Evolutionary conservation across 2,329 filamentous ascomycete genomes (phyloP), one percentile per base, ranked within the genome.

Genomic region (Proliferodiscus dingleyae): DNA sequence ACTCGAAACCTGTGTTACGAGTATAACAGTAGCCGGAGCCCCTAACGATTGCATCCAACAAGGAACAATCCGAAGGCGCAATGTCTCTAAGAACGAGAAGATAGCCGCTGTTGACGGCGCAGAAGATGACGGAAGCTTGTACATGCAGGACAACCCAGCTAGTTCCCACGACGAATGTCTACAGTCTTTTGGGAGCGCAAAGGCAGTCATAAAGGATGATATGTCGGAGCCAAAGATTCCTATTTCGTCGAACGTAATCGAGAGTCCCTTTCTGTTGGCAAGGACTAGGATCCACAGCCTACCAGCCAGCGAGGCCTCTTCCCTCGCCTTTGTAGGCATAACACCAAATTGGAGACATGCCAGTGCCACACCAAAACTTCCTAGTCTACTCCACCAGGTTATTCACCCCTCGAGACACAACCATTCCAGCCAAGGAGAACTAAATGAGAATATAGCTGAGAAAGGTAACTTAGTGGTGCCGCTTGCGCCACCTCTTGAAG

Each of bases 141-240:
- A 61, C 29, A 58, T 57, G 3, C 29, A 51, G 9, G 57, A 58
- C 24, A 57, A 51, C 45, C 34, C 32, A 26, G 56, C 55, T n/a
- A 55, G 56, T 4, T 59, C 60, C 29, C 57, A 58, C 45, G 41
- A 45, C 24, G 37, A 34, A 22, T 47, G 45, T n/a, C 24, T 18
- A 4, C 39, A 28, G 18, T 44, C 46, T 10, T 13, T 37, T 32
- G 41, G 37, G 19, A 24, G 37, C 11, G 24, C 16, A 6, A 41
- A 28, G 13, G 10, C 40, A 4, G 22, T 50, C 24, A 51, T 42
- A 2, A 5, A 42, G 4, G 37, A 46, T 34, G 50, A 50, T 11
- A 22, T 52, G 9, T 24, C 43, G 10, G 41, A 46, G 18, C 21
- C 49, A 1, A 40, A 18, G 26, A 45, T 26, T 30, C 37, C 43